Conservation (phyloP, 108 stramenopile species). For the Cylindrotheca closterium region DNA sequence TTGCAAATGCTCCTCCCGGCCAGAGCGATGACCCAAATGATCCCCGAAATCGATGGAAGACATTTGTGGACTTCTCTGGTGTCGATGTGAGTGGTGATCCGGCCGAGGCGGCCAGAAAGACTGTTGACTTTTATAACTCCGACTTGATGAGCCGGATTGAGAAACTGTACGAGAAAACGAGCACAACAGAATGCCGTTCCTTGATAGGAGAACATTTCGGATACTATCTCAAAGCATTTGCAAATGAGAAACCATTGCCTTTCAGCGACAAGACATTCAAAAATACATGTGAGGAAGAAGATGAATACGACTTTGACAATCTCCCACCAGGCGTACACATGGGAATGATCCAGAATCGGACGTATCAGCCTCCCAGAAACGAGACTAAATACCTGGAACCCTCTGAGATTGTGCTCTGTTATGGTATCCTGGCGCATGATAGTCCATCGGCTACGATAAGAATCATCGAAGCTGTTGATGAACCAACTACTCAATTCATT, state of each 20-base stretch:
- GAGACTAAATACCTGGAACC: conserved; percentile 65
- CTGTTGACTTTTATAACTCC: conserved; percentile 4
- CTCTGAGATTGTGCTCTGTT: conserved; percentile 66
- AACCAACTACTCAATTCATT: conserved; percentile 67
- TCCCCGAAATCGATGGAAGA: not conserved
- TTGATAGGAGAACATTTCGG: conserved; percentile 77
- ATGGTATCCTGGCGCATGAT: conserved; percentile 87
- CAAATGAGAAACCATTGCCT: conserved; percentile 63
- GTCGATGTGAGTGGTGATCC: conserved; percentile 30
- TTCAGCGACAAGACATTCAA: conserved; percentile 57
- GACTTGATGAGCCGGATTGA: conserved; percentile 32
- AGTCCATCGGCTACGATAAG: conserved; percentile 78
- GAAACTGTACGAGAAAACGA: conserved; percentile 64
- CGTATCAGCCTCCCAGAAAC: conserved; percentile 71
- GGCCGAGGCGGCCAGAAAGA: conserved; percentile 11
- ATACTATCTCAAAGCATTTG: conserved; percentile 76
- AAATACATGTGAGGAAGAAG: conserved; percentile 50
- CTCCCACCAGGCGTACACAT: conserved; percentile 59
- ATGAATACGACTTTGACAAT: conserved; percentile 68
- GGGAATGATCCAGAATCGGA: conserved; percentile 65
- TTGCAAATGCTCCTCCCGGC: no score
- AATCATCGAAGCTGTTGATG: conserved; percentile 76
- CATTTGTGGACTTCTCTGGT: conserved; percentile 14
- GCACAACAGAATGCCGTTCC: conserved; percentile 71
- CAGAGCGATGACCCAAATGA: no score